Percentiles rank a stretch among this genome's conserved stretches.
Evolutionary conservation across 805 yeast species (phyloP).

Genomic region (Jamesozyma piceae): DNA sequence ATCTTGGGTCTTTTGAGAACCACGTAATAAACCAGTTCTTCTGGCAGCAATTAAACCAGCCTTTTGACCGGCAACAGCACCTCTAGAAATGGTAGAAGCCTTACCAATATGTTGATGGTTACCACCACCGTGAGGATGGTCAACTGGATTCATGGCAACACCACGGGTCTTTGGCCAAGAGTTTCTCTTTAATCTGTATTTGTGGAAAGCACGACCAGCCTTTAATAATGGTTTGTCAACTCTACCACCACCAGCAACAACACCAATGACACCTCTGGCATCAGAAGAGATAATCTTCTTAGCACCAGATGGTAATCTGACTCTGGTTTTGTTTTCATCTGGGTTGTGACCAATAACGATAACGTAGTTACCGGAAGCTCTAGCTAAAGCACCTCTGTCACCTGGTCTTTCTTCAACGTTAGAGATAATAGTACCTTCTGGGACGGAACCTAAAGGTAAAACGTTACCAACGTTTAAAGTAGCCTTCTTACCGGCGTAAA

Average conservation of each 20-base stretch:
- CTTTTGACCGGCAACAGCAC: conserved; percentile 99
- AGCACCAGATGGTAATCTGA: conserved; percentile 98
- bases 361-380: conserved; percentile 99
- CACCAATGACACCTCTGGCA: conserved; percentile 99
- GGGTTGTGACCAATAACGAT: conserved; percentile 98
- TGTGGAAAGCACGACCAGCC: conserved; percentile 99
- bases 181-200: conserved; percentile 98
- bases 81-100: conserved; percentile 98
- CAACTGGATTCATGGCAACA: conserved; percentile 99
- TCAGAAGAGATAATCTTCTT: conserved; percentile 90
- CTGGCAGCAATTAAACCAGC: conserved; percentile 99
- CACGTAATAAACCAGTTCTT: conserved; percentile 99
- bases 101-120: conserved; percentile 99
- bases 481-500: conserved; percentile 98
- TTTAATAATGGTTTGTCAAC: conserved; percentile 97
- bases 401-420: conserved; percentile 98
- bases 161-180: conserved; percentile 99
- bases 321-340: conserved; percentile 97
- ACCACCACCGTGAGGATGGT: conserved; percentile 99
- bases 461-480: conserved; percentile 94
- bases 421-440: conserved; percentile 98
- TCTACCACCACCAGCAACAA: conserved; percentile 99
- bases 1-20: conserved; percentile 90
- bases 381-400: conserved; percentile 99
- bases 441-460: conserved; percentile 91